Evolutionary conservation across 2,329 filamentous ascomycete species (phyloP).

Genomic region (Colletotrichum cordylinicola): DNA sequence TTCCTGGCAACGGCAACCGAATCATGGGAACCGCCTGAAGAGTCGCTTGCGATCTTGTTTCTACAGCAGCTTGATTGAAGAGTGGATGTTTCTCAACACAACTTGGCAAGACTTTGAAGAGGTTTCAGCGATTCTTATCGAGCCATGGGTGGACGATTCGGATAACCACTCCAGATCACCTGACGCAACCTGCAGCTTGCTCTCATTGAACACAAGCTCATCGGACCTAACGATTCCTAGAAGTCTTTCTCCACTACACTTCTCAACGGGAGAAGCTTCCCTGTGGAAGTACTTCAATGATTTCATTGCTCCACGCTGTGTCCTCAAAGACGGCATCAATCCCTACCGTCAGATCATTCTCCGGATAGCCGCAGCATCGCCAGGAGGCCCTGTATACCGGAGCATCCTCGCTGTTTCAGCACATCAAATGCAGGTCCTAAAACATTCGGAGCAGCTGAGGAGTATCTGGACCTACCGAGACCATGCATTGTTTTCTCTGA

Average conservation of each 20-base stretch:
- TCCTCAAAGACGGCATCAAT: background rate
- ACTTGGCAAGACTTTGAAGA: background rate
- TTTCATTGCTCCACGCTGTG: background rate
- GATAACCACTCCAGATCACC: background rate
- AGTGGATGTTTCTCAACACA: background rate
- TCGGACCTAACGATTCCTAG: background rate
- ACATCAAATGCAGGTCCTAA: background rate
- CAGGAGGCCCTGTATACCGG: background rate
- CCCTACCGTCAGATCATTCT: background rate
- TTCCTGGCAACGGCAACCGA: background rate
- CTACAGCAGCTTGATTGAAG: background rate
- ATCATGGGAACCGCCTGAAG: background rate
- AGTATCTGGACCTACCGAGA: background rate
- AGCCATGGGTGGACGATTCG: background rate
- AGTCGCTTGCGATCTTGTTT: background rate
- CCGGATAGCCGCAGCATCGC: background rate
- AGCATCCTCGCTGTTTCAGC: background rate
- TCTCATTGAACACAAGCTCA: fast-evolving
- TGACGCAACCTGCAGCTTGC: background rate
- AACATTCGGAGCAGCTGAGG: background rate
- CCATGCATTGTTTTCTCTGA: background rate
- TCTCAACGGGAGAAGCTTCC: background rate
- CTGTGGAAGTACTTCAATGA: background rate
- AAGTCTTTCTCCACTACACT: background rate
- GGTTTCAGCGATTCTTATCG: background rate